Conservation (phyloP, 2,329 filamentous ascomycete genomes). For the Mollisiaceae sp. region DNA sequence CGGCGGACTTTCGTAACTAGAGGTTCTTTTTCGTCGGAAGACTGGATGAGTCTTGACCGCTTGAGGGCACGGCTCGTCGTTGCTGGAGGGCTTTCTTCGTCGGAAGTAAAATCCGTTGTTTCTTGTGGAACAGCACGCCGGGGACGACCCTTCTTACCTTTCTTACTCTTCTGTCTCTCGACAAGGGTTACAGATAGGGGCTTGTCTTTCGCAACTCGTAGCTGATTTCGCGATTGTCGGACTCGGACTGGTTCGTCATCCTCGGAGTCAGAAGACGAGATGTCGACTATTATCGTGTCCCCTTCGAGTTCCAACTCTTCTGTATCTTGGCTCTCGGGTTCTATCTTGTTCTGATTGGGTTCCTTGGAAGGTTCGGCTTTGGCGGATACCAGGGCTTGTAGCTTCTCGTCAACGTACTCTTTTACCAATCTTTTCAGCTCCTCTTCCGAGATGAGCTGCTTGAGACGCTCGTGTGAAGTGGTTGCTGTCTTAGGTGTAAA, state of each 20-base stretch:
- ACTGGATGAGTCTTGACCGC: background rate
- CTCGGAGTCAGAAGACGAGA: background rate
- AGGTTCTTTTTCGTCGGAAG: background rate
- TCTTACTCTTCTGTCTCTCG: slow-evolving; percentile 3
- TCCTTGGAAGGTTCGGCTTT: background rate
- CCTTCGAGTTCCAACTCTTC: background rate
- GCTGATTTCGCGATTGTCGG: background rate
- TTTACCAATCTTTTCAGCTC: background rate
- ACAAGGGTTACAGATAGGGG: background rate
- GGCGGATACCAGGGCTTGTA: background rate
- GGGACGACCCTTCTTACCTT: background rate
- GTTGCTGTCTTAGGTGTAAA: background rate
- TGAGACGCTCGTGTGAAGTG: background rate
- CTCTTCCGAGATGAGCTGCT: background rate
- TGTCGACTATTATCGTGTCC: background rate
- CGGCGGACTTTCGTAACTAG: background rate
- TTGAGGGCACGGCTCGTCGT: background rate
- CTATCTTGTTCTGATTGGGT: background rate
- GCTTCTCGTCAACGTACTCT: background rate
- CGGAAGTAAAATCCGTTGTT: background rate
- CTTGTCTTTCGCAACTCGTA: background rate
- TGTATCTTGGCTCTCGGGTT: background rate
- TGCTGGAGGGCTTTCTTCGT: slow-evolving; percentile 3
- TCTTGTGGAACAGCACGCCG: background rate
- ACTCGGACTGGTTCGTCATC: background rate